Evolutionary conservation across 2,329 filamentous ascomycete species (phyloP).

Genomic region (Kalaharituber pfeilii): DNA sequence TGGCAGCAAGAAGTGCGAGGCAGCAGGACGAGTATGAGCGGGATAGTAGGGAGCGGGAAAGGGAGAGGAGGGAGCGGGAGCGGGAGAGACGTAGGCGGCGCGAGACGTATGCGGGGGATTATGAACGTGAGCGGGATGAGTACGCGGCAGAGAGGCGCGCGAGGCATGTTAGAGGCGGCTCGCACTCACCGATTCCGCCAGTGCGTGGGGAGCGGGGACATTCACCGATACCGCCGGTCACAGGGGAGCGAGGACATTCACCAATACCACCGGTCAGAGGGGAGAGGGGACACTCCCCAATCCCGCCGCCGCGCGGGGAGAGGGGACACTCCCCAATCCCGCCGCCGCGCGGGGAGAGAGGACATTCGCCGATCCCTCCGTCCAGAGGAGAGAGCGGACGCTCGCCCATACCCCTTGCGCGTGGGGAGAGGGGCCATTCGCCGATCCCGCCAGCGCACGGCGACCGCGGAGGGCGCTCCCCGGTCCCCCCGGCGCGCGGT

Average conservation of each 20-base stretch:
- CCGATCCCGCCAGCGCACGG: not conserved
- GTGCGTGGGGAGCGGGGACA: not conserved
- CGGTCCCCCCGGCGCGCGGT: not conserved
- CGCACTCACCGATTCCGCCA: not conserved
- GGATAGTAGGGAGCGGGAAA: not conserved
- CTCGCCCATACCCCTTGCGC: not conserved
- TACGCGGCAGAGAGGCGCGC: not conserved
- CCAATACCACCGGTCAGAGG: not conserved
- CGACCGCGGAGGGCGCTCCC: not conserved
- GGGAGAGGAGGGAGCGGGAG: not conserved
- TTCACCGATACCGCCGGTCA: not conserved
- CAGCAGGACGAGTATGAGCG: slow-evolving; percentile 8
- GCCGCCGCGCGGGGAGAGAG: not conserved
- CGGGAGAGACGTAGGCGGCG: not conserved
- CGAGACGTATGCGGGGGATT: not conserved
- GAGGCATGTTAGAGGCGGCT: not conserved
- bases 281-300: not conserved
- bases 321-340: not conserved
- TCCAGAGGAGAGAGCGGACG: not conserved
- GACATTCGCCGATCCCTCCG: not conserved
- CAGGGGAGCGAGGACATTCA: not conserved
- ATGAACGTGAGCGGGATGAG: not conserved
- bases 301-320: not conserved
- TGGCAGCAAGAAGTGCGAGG: slow-evolving; percentile 17
- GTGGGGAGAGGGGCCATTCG: not conserved